Base-by-base conservation (phyloP, 805 yeast species). In the Peterozyma toletana region DNA sequence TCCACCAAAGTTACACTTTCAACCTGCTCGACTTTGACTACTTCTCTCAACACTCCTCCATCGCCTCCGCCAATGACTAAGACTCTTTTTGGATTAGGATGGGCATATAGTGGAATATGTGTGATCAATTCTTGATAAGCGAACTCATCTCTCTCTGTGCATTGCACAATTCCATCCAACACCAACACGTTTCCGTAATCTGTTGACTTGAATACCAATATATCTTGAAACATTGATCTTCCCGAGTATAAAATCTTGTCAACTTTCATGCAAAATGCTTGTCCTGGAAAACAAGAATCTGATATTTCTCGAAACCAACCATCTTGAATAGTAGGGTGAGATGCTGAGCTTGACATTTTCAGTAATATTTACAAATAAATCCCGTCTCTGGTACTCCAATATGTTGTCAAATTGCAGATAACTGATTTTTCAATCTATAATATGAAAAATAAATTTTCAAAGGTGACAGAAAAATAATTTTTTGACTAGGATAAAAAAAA, bases 61-160 rank as follows among this genome's bases (percentile, higher is more conserved):
- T 89, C 97, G 37, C 97, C 97, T 21, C 97, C 97, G 27, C 97
- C 97, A 54, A 89, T 86, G 30, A 89, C 93, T 41, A 89, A 73
- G 9, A 88, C 95, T 43, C 72, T 75, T 53, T 75, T 76, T 1
- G 97, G 96, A 36, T 70, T 56, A 3, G 78, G 77, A 64, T 89
- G 97, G 10, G 86, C 66, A 75, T 81, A 79, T 45, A 90, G 56
- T 4, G 96, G 90, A 29, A 87, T 63, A 61, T 90, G 95, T 2
- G 95, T 68, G 49, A 89, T 90, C 80, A 87, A 78, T 60, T 89
- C 97, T 65, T 89, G 97, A 63, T 89, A 89, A 11, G 96, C 88
- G 62, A 86, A 89, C 62, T 89, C 97, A 63, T 90, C 97, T 46
- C 88, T 71, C 60, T 90, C 97, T 0, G 96, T 84, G 49, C 89